phyloP scores from a whole-genome alignment of 148 eudicot species.

The Rhododendron vialii region DNA sequence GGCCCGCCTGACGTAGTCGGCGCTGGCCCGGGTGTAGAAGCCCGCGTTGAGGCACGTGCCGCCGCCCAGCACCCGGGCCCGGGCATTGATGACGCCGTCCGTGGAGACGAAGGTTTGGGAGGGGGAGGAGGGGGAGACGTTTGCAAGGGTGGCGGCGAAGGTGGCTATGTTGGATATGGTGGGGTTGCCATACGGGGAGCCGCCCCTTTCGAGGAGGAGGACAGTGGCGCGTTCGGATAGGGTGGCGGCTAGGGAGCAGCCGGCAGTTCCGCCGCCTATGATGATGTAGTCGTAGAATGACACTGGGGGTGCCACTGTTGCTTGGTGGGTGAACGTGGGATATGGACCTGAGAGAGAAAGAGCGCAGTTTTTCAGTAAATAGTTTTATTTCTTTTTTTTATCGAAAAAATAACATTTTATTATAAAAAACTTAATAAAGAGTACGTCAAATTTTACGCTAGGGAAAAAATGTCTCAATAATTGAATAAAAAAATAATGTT shows the following conservation, averaged over 20 bases:
- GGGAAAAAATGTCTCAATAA: not conserved
- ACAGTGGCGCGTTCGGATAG: conserved; percentile 56
- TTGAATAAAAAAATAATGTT: not conserved
- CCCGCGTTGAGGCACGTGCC: conserved; percentile 81
- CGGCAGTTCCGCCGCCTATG: conserved; percentile 88
- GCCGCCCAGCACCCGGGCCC: conserved; percentile 77
- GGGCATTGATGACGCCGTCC: conserved; percentile 76
- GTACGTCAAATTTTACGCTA: too few relatives aligned
- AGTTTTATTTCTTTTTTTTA: not conserved
- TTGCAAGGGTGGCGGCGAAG: conserved; percentile 33
- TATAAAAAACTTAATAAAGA: too few relatives aligned
- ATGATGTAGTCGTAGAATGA: conserved; percentile 67
- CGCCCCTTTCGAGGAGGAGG: conserved; percentile 72
- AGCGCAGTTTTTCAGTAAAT: not conserved
- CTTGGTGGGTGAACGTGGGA: conserved; percentile 49
- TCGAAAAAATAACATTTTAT: not conserved
- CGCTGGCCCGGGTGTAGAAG: conserved; percentile 65
- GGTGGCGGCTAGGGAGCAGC: conserved; percentile 75
- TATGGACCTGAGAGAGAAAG: conserved; percentile 42
- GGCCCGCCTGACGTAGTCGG: conserved; percentile 24
- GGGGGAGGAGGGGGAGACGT: conserved; percentile 53
- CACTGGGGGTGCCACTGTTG: conserved; percentile 49
- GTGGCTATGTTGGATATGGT: conserved; percentile 35
- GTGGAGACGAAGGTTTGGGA: conserved; percentile 73
- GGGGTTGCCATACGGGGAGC: conserved; percentile 59